Evolutionary conservation across 2,329 filamentous ascomycete species (phyloP).

Genomic region (Alternaria consortialis): DNA sequence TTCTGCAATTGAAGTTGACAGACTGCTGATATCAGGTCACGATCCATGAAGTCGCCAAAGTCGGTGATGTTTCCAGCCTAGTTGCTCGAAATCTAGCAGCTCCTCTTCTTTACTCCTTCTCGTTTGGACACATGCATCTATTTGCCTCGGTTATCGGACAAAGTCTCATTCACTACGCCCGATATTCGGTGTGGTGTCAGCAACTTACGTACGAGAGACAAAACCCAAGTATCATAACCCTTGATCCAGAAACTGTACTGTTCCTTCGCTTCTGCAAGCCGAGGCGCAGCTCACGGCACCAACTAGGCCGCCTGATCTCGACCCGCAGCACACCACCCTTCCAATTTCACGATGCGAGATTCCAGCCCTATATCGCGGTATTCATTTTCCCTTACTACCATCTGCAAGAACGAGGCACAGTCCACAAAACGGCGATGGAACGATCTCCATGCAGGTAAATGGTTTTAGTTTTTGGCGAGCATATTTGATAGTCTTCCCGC

Average conservation of each 20-base stretch:
- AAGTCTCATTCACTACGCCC: neutral
- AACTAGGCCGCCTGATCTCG: constrained; percentile 1
- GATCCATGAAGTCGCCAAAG: neutral
- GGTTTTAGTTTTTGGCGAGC: neutral
- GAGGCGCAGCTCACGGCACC: neutral
- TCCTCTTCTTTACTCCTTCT: neutral
- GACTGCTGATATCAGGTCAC: neutral
- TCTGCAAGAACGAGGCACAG: constrained; percentile 6
- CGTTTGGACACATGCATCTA: neutral
- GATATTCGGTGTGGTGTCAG: neutral
- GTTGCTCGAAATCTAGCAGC: neutral
- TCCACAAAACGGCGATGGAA: neutral
- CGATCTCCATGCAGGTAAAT: neutral
- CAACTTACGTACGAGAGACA: neutral
- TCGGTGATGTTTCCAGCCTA: neutral
- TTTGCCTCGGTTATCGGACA: neutral
- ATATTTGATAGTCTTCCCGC: neutral
- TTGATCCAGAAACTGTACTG: neutral
- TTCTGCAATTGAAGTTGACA: neutral
- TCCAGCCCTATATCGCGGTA: neutral
- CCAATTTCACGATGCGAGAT: neutral
- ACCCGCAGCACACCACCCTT: neutral
- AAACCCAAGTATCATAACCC: neutral
- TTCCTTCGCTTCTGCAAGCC: constrained; percentile 2
- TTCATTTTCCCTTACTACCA: neutral